Evolutionary conservation across 352 stramenopile species (phyloP).

Genomic region (Phytophthora boehmeriae): DNA sequence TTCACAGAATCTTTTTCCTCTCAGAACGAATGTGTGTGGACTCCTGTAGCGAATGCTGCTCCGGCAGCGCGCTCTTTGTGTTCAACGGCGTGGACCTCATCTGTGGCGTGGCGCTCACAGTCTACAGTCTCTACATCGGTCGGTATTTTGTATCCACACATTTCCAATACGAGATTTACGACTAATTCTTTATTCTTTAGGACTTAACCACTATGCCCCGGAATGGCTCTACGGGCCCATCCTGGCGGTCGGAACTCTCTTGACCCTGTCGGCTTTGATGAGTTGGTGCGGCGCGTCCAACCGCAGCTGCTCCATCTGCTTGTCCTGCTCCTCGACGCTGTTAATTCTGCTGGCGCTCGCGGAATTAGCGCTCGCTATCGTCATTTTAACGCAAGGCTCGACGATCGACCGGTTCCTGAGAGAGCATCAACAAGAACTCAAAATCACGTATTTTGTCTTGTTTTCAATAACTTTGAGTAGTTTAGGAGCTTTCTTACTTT

Average conservation of each 20-base stretch:
- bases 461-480: slow-evolving; percentile 1
- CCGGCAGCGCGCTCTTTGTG: slow-evolving; percentile 67
- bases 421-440: slow-evolving; percentile 67
- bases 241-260: slow-evolving; percentile 50
- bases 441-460: slow-evolving; percentile 51
- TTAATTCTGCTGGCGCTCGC: slow-evolving; percentile 64
- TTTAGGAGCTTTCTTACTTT: slow-evolving; percentile 4
- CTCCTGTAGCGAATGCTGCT: slow-evolving; percentile 52
- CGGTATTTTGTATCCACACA: too few relatives aligned
- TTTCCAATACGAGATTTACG: too few relatives aligned
- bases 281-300: slow-evolving; percentile 73
- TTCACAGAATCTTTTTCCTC: background rate
- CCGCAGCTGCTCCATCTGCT: slow-evolving; percentile 46
- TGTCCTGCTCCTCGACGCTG: slow-evolving; percentile 66
- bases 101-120: slow-evolving; percentile 55
- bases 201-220: slow-evolving; percentile 66
- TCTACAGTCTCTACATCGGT: slow-evolving; percentile 73
- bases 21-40: slow-evolving; percentile 35
- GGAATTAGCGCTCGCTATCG: slow-evolving; percentile 63
- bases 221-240: slow-evolving; percentile 75
- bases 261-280: slow-evolving; percentile 53
- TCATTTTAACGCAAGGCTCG: slow-evolving; percentile 70
- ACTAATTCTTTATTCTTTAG: slow-evolving; percentile 15
- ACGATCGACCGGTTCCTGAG: slow-evolving; percentile 66
- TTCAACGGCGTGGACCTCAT: slow-evolving; percentile 77